These are phyloP conservation scores for Pezicula carpinea DNA, from an alignment of 2,329 filamentous ascomycete species.

Conservation along the genomic window DNA sequence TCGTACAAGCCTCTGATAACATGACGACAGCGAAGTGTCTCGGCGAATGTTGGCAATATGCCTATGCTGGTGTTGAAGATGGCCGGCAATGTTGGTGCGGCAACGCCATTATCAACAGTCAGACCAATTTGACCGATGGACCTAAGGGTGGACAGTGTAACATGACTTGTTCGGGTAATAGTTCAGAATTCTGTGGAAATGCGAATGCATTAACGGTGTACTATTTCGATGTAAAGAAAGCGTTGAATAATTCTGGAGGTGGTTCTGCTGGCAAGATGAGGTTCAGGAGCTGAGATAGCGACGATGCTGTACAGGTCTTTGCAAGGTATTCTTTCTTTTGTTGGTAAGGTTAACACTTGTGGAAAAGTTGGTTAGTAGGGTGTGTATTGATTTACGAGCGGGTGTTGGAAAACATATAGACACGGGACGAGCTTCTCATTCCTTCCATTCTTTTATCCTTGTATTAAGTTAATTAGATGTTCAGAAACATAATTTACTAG, in stretches of 20 bases:
- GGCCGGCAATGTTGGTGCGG: conserved; percentile 38
- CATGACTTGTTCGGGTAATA: conserved; percentile 20
- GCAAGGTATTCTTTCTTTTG: no score
- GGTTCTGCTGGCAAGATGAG: no score
- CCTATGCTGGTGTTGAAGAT: conserved; percentile 35
- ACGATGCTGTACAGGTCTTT: no score
- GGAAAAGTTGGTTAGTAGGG: no score
- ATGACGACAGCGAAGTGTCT: conserved; percentile 31
- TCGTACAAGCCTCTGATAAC: conserved; percentile 16
- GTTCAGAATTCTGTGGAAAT: conserved; percentile 29
- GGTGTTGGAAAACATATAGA: no score
- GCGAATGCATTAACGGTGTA: conserved; percentile 20
- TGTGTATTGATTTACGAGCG: no score
- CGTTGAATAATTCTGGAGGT: conserved; percentile 3
- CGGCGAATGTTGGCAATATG: conserved; percentile 25
- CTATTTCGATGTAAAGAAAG: conserved; percentile 17
- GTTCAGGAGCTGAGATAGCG: no score
- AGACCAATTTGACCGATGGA: not conserved
- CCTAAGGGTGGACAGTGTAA: conserved; percentile 6
- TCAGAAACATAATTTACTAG: no score
- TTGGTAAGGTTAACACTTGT: no score
- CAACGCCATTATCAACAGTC: conserved; percentile 16
- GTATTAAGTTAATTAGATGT: no score
- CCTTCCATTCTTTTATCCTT: no score
- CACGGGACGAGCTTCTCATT: no score